Percentiles rank a stretch among this genome's conserved stretches.
Evolutionary conservation across 2,329 filamentous ascomycete species (phyloP).

Genomic region (Coleophoma eucalyptorum): DNA sequence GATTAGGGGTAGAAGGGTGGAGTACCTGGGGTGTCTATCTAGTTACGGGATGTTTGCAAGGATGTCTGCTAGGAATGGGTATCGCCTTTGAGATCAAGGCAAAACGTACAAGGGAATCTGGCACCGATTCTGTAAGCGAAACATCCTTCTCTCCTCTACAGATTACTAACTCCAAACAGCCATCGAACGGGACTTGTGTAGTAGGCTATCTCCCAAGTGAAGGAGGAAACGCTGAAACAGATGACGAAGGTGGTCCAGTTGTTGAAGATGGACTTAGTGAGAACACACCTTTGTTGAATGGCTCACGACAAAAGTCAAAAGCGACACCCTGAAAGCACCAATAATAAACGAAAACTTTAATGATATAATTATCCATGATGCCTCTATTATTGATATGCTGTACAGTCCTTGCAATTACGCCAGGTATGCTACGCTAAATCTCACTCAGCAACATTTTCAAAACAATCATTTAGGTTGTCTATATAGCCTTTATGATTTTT

Average conservation of each 20-base stretch:
- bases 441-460: background rate
- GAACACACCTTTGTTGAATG: conserved; percentile 15
- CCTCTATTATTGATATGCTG: background rate
- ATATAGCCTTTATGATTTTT: background rate
- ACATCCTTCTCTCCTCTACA: background rate
- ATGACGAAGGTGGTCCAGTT: conserved; percentile 19
- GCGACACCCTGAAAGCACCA: background rate
- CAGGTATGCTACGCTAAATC: background rate
- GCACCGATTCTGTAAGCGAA: conserved; percentile 7
- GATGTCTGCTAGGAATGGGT: conserved; percentile 73
- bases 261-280: conserved; percentile 19
- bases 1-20: conserved; percentile 82
- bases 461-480: background rate
- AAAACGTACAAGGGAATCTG: conserved; percentile 10
- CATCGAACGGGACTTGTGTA: conserved; percentile 6
- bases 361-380: no score
- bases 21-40: conserved; percentile 93
- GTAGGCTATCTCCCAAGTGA: conserved; percentile 11
- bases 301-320: conserved; percentile 6
- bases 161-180: conserved; percentile 1
- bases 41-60: conserved; percentile 82
- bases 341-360: background rate
- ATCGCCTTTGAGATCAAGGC: conserved; percentile 64
- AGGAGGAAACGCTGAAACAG: conserved; percentile 12
- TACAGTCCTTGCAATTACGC: background rate